Conservation (phyloP, 2,329 filamentous ascomycete species). For the Helotiales sp. region DNA sequence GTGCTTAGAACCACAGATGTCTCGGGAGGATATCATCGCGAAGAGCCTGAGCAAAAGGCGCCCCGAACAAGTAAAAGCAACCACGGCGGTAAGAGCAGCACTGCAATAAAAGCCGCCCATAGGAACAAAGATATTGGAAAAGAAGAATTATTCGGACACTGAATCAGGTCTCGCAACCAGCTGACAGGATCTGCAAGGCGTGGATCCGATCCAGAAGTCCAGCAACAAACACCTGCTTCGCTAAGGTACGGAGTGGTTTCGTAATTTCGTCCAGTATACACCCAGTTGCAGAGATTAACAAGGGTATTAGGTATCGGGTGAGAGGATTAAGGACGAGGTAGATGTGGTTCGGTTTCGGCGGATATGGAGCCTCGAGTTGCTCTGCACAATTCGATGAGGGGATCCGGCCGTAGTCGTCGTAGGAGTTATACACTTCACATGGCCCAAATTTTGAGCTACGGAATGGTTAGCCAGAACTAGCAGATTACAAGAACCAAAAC, state of each 20-base stretch:
- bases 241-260: slow-evolving; percentile 41
- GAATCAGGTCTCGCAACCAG: slow-evolving; percentile 35
- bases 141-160: slow-evolving; percentile 47
- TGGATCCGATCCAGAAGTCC: slow-evolving; percentile 27
- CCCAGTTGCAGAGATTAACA: slow-evolving; percentile 43
- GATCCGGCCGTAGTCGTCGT: slow-evolving; percentile 22
- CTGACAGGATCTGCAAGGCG: slow-evolving; percentile 21
- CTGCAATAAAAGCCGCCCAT: slow-evolving; percentile 38
- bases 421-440: slow-evolving; percentile 37
- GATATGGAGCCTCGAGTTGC: slow-evolving; percentile 22
- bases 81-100: too few species aligned
- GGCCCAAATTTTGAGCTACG: slow-evolving; percentile 84
- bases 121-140: slow-evolving; percentile 36
- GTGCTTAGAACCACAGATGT: slow-evolving; percentile 31
- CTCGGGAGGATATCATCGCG: slow-evolving; percentile 38
- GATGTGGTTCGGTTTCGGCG: slow-evolving; percentile 20
- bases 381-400: slow-evolving; percentile 28
- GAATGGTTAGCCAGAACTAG: slow-evolving; percentile 25
- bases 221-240: slow-evolving; percentile 35
- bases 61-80: slow-evolving; percentile 26
- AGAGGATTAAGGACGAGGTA: slow-evolving; percentile 38
- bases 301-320: slow-evolving; percentile 36
- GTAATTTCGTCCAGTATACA: slow-evolving; percentile 49
- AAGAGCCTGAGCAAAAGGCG: slow-evolving; percentile 34
- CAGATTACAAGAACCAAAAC: slow-evolving; percentile 38